These are phyloP conservation scores for Paramecium caudatum DNA, from an alignment of 73 alveolate genomes.

Conservation along the genomic window DNA sequence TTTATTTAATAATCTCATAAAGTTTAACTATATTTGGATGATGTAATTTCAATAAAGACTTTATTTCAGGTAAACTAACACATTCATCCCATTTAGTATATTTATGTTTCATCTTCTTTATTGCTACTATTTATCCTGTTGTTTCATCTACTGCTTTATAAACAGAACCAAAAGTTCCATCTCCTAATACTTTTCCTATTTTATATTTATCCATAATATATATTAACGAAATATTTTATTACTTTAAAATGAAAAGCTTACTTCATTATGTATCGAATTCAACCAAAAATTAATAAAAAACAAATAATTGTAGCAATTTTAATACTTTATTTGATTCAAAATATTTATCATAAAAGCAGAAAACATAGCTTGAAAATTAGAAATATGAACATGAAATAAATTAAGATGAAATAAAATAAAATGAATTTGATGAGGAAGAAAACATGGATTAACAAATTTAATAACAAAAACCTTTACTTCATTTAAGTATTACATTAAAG, in stretches of 20 bases:
- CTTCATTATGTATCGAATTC: not conserved
- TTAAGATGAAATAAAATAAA: too few species aligned
- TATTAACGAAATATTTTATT: not conserved
- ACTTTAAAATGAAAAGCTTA: not conserved
- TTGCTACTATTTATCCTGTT: constrained; percentile 90
- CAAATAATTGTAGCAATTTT: too few species aligned
- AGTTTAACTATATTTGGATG: constrained; percentile 96
- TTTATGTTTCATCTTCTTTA: constrained; percentile 79
- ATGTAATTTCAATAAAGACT: constrained; percentile 89
- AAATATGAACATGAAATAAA: too few species aligned
- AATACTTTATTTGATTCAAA: too few species aligned
- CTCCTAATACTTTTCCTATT: constrained; percentile 80
- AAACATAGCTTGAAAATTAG: too few species aligned
- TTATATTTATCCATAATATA: constrained; percentile 73
- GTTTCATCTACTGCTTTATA: constrained; percentile 88
- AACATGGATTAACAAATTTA: too few species aligned
- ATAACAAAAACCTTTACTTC: not conserved
- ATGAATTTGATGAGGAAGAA: too few species aligned
- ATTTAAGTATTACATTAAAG: not conserved
- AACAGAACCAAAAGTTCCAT: constrained; percentile 92
- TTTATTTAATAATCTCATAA: constrained; percentile 90
- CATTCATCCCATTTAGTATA: constrained; percentile 96
- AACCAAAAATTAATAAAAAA: not conserved
- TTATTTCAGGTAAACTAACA: constrained; percentile 90
- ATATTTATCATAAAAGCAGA: too few species aligned